Percentiles rank a stretch among this genome's conserved stretches.
Evolutionary conservation across 805 yeast species (phyloP).

Genomic region (Starmerella sirachaensis): DNA sequence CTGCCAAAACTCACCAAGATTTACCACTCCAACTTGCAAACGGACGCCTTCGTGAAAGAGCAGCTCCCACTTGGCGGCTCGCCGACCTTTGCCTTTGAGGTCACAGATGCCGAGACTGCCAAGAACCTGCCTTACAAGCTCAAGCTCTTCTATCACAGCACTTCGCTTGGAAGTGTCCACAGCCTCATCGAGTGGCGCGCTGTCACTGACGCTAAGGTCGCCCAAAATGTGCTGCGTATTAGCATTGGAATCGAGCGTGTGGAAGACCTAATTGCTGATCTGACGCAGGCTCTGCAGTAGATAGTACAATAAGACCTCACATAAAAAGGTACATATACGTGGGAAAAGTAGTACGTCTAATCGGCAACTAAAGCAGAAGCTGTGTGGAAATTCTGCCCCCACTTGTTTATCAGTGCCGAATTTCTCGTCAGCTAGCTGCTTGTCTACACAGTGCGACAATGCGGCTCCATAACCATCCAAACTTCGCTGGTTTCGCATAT

Average conservation of each 20-base stretch:
- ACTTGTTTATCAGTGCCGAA: neutral
- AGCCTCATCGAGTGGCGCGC: constrained; percentile 87
- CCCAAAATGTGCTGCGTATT: constrained; percentile 51
- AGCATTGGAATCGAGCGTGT: constrained; percentile 72
- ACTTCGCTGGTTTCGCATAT: too few relatives aligned
- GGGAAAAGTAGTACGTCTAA: too few relatives aligned
- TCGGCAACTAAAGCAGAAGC: neutral
- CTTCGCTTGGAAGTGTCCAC: constrained; percentile 88
- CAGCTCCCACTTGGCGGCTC: constrained; percentile 51
- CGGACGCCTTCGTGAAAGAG: constrained; percentile 48
- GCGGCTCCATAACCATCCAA: too few relatives aligned
- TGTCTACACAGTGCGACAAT: too few relatives aligned
- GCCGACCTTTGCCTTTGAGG: constrained; percentile 64
- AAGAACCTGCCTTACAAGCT: constrained; percentile 24
- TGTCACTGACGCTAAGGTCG: constrained; percentile 48
- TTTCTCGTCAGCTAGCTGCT: too few relatives aligned
- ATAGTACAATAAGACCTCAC: neutral
- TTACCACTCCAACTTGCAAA: constrained; percentile 67
- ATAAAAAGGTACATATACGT: neutral
- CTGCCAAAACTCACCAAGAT: constrained; percentile 42
- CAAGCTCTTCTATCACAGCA: constrained; percentile 65
- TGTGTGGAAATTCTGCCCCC: neutral
- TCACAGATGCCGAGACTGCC: constrained; percentile 44
- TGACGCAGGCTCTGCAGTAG: constrained; percentile 42
- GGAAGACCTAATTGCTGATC: constrained; percentile 64